Evolutionary conservation across 2,329 filamentous ascomycete species (phyloP).

Genomic region (Graphilbum fragrans): DNA sequence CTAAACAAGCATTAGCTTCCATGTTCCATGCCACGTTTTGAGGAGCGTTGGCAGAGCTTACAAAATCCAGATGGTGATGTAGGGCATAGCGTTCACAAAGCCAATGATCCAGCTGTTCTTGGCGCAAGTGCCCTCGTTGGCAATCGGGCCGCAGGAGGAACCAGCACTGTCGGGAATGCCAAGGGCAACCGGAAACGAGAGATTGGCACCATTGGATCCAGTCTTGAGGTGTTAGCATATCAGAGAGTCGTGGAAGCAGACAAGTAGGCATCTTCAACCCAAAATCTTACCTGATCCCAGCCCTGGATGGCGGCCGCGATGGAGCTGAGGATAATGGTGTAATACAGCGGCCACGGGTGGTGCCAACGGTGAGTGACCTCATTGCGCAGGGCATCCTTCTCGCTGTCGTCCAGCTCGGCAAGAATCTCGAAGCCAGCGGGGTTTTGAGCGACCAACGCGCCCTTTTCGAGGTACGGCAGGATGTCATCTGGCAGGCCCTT

Average conservation of each 20-base stretch:
- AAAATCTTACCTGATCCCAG: slow-evolving; percentile 36
- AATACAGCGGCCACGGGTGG: slow-evolving; percentile 35
- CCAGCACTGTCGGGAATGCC: slow-evolving; percentile 25
- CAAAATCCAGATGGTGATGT: slow-evolving; percentile 25
- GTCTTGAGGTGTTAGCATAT: slow-evolving; percentile 27
- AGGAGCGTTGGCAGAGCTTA: slow-evolving; percentile 9
- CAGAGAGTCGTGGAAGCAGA: no score
- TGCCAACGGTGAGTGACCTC: slow-evolving; percentile 36
- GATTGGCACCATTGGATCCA: slow-evolving; percentile 49
- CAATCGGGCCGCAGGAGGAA: slow-evolving; percentile 18
- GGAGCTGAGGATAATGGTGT: slow-evolving; percentile 56
- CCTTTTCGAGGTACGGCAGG: slow-evolving; percentile 47
- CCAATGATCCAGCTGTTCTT: slow-evolving; percentile 49
- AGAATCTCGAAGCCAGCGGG: slow-evolving; percentile 51
- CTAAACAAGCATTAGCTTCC: background rate
- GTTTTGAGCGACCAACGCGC: slow-evolving; percentile 63
- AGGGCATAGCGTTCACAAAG: slow-evolving; percentile 40
- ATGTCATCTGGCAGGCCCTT: slow-evolving; percentile 45
- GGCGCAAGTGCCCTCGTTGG: slow-evolving; percentile 22
- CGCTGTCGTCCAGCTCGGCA: slow-evolving; percentile 15
- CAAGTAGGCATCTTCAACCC: slow-evolving; percentile 6
- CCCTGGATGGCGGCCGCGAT: slow-evolving; percentile 60
- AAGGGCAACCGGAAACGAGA: slow-evolving; percentile 45
- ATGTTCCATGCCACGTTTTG: no score
- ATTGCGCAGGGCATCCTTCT: slow-evolving; percentile 44